Evolutionary conservation across 768 basidiomycete species (phyloP).

Genomic region (Calocera cornea): DNA sequence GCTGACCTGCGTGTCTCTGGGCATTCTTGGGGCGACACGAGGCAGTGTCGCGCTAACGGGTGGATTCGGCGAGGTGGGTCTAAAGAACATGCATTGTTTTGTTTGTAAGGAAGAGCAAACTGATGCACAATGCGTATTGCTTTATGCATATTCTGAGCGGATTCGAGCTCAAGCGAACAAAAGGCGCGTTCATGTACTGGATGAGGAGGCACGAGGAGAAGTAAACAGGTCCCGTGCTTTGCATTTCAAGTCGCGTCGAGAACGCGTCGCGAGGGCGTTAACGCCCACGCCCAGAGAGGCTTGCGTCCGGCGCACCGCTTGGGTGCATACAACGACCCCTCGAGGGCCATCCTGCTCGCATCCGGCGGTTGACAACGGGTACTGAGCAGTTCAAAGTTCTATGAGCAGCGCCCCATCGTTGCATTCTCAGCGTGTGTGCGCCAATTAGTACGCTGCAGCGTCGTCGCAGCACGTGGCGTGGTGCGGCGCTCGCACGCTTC

Average conservation of each 20-base stretch:
- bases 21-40: too few species aligned
- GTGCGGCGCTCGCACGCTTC: not conserved
- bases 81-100: too few species aligned
- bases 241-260: not conserved
- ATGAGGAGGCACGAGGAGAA: not conserved
- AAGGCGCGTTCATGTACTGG: not conserved
- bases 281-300: too few species aligned
- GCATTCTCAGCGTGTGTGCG: not conserved
- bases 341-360: not conserved
- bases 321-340: too few species aligned
- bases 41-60: too few species aligned
- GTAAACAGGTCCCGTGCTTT: not conserved
- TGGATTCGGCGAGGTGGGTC: too few species aligned
- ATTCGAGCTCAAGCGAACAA: not conserved
- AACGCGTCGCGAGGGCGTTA: not conserved
- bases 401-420: not conserved
- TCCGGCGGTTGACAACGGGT: not conserved
- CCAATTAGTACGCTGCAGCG: not conserved
- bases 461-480: not conserved
- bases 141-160: too few species aligned
- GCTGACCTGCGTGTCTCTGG: too few species aligned
- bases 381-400: not conserved
- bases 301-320: too few species aligned
- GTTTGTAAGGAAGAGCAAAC: too few species aligned
- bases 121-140: too few species aligned